phyloP scores from a whole-genome alignment of 768 basidiomycete species.

The Lentinula raphanica region DNA sequence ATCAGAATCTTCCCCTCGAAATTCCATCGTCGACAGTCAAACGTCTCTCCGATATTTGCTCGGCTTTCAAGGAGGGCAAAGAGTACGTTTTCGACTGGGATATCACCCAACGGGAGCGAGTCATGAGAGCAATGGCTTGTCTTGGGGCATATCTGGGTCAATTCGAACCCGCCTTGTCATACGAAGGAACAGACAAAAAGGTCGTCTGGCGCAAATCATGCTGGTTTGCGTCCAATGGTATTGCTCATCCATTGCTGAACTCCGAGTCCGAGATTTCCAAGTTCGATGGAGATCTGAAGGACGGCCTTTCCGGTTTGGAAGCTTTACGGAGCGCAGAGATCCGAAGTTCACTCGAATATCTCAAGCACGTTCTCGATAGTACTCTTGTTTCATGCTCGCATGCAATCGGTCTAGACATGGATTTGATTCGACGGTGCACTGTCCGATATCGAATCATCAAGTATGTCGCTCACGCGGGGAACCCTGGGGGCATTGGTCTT shows the following conservation, averaged over 20 bases:
- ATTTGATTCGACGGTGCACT: not conserved
- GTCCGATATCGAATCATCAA: not conserved
- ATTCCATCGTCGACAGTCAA: not conserved
- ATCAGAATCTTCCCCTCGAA: not conserved
- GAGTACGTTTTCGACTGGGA: not conserved
- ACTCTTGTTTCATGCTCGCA: not conserved
- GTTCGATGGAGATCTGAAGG: not conserved
- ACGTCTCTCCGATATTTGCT: not conserved
- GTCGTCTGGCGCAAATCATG: not conserved
- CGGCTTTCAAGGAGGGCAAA: not conserved
- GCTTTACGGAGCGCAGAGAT: not conserved
- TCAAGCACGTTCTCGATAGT: not conserved
- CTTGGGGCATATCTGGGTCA: not conserved
- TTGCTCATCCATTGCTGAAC: not conserved
- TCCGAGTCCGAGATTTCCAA: not conserved
- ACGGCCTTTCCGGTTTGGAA: not conserved
- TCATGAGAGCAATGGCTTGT: not conserved
- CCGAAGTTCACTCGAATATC: not conserved
- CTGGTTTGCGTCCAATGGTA: not conserved
- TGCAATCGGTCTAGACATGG: not conserved
- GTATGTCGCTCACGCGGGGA: not conserved
- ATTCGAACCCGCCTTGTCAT: not conserved
- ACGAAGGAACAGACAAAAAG: not conserved
- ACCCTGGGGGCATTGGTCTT: not conserved
- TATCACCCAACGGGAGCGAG: not conserved